Evolutionary conservation across 2,329 filamentous ascomycete genomes (phyloP), one percentile per base, ranked within the genome.

Genomic region (Fusarium solani-melongenae): DNA sequence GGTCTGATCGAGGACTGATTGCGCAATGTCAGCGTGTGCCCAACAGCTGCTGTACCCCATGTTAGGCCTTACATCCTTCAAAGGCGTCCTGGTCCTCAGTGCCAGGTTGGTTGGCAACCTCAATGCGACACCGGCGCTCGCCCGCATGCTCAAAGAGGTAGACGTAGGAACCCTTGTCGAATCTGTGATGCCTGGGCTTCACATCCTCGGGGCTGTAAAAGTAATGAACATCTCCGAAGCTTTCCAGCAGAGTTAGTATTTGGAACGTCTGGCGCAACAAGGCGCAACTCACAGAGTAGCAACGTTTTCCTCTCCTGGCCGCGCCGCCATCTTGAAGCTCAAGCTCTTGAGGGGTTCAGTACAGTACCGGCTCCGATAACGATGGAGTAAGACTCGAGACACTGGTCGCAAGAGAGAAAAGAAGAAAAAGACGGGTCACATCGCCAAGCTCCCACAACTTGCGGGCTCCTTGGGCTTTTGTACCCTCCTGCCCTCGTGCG

Each of bases 21-120:
- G 31, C 17, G 14, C n/a, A 31, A 14, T 46, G 53, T 77, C 51
- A 78, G 73, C 38, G 55, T 33, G 59, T 17, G 44, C 63, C 59
- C 34, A 11, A 12, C 24, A 11, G 27, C 14, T 29, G 27, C 20
- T 33, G 39, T 14, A 36, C 83, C 44, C 15, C 12, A 36, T 38
- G n/a, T 31, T 12, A 29, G 53, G 34, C 27, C 92, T 87, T 84
- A 94, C 92, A 90, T 79, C 93, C 93, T 74, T 91, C 89, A 79
- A 95, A 94, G 12, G 93, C 93, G 84, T 95, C 93, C 79, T 95
- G 93, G n/a, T 92, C 88, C 2, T 92, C 89, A 4, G 90, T 92
- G 62, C 93, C 93, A 10, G 92, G 89, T 76, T 92, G 86, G 78
- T 95, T 96, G 49, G 93, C 93, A 70, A 95, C 86, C 82, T 95